Evolutionary conservation across 495 filamentous ascomycete species (phyloP), one percentile per base, ranked within the genome.

Genomic region (Penicillium odoratum): DNA sequence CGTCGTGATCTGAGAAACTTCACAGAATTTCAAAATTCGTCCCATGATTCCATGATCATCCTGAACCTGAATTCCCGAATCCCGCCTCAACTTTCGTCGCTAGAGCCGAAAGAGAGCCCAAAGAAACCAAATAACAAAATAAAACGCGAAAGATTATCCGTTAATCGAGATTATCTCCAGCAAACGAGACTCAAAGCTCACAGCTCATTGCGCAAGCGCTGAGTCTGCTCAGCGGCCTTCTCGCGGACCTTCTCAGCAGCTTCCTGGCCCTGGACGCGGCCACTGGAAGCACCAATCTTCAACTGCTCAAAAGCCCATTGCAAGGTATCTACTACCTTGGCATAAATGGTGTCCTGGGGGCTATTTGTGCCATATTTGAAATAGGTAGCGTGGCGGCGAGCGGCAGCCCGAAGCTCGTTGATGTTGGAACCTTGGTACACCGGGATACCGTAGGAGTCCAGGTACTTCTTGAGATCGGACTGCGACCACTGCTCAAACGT

Each of bases 401-500:
- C 89, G 43, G 85, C 78, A 25, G 87, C 84, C 40, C 78, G 80
- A 47, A 90, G 76, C 61, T 88, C 78, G 58, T 89, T 87, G 53
- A 82, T 69, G 49, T 72, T 86, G 34, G 83, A 85, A 30, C 88
- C 88, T 71, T 91, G 88, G 45, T 88, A 88, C 44, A 81, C 83
- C 10, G 85, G 82, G 58, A 93, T 79, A 40, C 90, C 90, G 64
- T 92, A 93, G 49, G 85, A 88, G 69, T 93, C 90, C 11, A 93
- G 80, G 59, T 92, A 93, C 13, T 81, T 74, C 77, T 93, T 93
- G 52, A 96, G 77, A 18, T 96, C 91, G 15, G 83, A 86, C 30
- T 86, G 85, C 51, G 89, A 89, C 91, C 91, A 96, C 3, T 84
- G 86, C 48, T 94, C 86, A 60, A 94, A 94, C 4, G 84, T 81